Percentiles rank a stretch among this genome's conserved stretches.
These are phyloP conservation scores for Arthroderma sp. DNA, from an alignment of 2,329 filamentous ascomycete species.

Conservation along the genomic window DNA sequence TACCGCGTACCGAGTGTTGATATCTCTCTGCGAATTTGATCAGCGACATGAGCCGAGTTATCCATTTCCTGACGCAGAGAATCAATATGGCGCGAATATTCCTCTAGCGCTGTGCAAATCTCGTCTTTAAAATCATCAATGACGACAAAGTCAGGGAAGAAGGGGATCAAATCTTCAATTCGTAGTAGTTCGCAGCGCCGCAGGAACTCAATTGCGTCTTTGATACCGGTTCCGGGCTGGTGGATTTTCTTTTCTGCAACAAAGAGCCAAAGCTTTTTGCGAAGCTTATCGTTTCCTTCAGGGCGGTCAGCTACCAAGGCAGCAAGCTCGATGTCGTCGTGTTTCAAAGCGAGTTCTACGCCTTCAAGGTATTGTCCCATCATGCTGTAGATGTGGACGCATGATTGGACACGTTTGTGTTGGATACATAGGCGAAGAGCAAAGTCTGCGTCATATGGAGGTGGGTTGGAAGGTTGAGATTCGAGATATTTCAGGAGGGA, in stretches of 20 bases:
- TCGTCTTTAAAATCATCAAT: slow-evolving; percentile 99
- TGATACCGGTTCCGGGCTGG: slow-evolving; percentile 68
- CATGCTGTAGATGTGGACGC: slow-evolving; percentile 91
- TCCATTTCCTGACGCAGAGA: slow-evolving; percentile 87
- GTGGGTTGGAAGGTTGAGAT: slow-evolving; percentile 71
- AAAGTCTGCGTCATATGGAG: slow-evolving; percentile 88
- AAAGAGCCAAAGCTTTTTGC: slow-evolving; percentile 90
- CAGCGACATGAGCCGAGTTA: slow-evolving; percentile 73
- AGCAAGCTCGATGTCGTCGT: slow-evolving; percentile 80
- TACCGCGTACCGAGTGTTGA: slow-evolving; percentile 75
- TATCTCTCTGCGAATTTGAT: slow-evolving; percentile 84
- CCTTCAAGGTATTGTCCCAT: slow-evolving; percentile 93
- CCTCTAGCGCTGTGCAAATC: slow-evolving; percentile 84
- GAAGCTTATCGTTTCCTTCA: slow-evolving; percentile 61
- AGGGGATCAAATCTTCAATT: slow-evolving; percentile 94
- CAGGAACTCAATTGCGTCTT: slow-evolving; percentile 82
- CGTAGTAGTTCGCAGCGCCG: slow-evolving; percentile 80
- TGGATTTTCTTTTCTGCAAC: slow-evolving; percentile 90
- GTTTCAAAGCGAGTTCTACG: slow-evolving; percentile 80
- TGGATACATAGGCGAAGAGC: slow-evolving; percentile 91
- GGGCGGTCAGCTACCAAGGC: slow-evolving; percentile 75
- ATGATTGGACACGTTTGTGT: slow-evolving; percentile 81
- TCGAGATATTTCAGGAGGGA: slow-evolving; percentile 80
- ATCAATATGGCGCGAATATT: slow-evolving; percentile 87
- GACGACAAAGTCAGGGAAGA: slow-evolving; percentile 96